Base-by-base conservation (phyloP, 768 basidiomycete genomes). In the Pleurotus salmoneostramineus region DNA sequence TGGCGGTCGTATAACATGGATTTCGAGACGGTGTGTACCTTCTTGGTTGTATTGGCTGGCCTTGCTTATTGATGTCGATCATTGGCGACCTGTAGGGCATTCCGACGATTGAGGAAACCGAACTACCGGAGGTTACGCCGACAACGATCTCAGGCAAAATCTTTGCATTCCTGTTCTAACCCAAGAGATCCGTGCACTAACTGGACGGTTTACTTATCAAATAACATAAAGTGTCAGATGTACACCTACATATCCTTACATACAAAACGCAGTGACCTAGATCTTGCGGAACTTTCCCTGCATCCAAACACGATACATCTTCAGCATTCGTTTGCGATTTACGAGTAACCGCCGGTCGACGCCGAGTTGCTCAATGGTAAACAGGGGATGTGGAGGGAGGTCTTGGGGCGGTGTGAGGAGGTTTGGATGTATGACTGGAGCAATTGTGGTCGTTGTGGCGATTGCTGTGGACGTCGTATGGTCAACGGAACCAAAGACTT, bases 221-320 rank as follows among this genome's bases (percentile, higher is more conserved):
- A 11, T 11, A 27, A 27, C 21, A 15, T 45, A 11, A 11, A 11
- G 6, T 45, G 12, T 17, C 2, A 45, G 17, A 11, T 45, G n/a
- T 40, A n/a, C 37, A n/a, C 3, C n/a, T 27, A 27, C 21, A 27
- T 27, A 27, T 27, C 21, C 21, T 27, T n/a, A 42, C 40, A 42
- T 42, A 42, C 40, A 42, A 50, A 33, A 11, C 14, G 21, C 21
- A n/a, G 11, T n/a, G 2, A 5, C 35, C 69, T 77, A 65, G 66
- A 77, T 40, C 68, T 88, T 91, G 58, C 77, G 75, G 66, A 93
- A 93, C 66, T 87, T 89, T 0, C 84, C 91, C 71, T 95, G 93
- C 86, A 95, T 85, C 93, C 93, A 96, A 0, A 95, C 89, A 47
- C 97, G 79, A 69, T 96, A 98, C 97, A 99, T 99, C 72, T 96